phyloP scores from a whole-genome alignment of 805 yeast genomes.

The Yarrowia alimentaria region DNA sequence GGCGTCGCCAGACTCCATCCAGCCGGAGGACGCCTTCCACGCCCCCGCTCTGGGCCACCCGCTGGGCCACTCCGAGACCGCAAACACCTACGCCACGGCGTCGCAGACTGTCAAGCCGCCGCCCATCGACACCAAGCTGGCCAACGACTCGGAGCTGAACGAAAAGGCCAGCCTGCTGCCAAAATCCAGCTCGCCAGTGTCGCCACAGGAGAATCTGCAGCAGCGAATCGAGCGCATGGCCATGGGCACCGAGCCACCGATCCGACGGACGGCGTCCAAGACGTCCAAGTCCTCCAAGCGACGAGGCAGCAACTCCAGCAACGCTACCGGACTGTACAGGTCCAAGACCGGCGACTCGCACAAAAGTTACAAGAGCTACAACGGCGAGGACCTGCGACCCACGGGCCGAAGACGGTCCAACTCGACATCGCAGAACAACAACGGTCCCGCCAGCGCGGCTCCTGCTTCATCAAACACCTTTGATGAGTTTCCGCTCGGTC shows the following conservation, averaged over 20 bases:
- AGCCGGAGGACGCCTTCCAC: constrained; percentile 15
- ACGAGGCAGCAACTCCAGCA: constrained; percentile 14
- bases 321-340: constrained; percentile 8
- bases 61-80: constrained; percentile 3
- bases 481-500: constrained; percentile 22
- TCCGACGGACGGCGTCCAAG: constrained; percentile 10
- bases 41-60: constrained; percentile 6
- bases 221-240: constrained; percentile 23
- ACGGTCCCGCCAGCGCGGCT: background rate
- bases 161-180: constrained; percentile 10
- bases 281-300: constrained; percentile 8
- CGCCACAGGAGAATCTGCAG: constrained; percentile 17
- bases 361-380: constrained; percentile 2
- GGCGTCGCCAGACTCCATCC: constrained; percentile 8
- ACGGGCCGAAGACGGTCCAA: constrained; percentile 20
- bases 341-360: background rate
- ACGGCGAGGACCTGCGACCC: background rate
- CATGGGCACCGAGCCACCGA: background rate
- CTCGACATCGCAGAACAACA: constrained; percentile 11
- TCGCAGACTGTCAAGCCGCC: constrained; percentile 2
- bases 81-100: constrained; percentile 9
- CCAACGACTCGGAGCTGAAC: too few relatives aligned
- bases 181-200: too few relatives aligned
- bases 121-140: constrained; percentile 4
- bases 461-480: background rate